A percentile compares a stretch with the other conserved stretches of the same genome.
phyloP scores from a whole-genome alignment of 495 filamentous ascomycete genomes.

The Penicillium parvum region DNA sequence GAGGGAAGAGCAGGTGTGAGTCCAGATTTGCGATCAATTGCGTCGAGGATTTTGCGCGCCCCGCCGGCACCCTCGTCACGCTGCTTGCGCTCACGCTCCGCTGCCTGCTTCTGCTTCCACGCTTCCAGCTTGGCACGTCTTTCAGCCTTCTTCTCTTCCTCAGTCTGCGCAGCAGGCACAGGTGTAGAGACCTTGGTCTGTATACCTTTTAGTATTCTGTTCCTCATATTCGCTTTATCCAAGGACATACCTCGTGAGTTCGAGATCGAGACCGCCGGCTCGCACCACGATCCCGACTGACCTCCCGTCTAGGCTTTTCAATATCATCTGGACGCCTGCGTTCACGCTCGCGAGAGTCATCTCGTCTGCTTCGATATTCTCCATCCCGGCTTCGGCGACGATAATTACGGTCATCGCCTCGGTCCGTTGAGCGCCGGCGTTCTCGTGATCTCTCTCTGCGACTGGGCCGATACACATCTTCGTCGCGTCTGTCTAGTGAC shows the following conservation, averaged over 20 bases:
- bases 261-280: conserved; percentile 40
- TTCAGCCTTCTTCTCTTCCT: conserved; percentile 82
- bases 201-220: no score
- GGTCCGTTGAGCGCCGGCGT: conserved; percentile 53
- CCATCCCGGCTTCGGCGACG: conserved; percentile 66
- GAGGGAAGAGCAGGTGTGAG: conserved; percentile 49
- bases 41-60: conserved; percentile 63
- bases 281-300: conserved; percentile 52
- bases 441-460: conserved; percentile 65
- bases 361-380: conserved; percentile 71
- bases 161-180: conserved; percentile 53
- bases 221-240: no score
- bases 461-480: conserved; percentile 59
- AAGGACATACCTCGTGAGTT: conserved; percentile 53
- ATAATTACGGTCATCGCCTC: conserved; percentile 56
- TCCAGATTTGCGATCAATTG: conserved; percentile 69
- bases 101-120: conserved; percentile 85
- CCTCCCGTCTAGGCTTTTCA: conserved; percentile 66
- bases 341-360: conserved; percentile 70
- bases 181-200: conserved; percentile 46
- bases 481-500: conserved; percentile 67
- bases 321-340: conserved; percentile 69
- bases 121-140: conserved; percentile 79
- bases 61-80: conserved; percentile 60
- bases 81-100: conserved; percentile 72